Evolutionary conservation across 2,329 filamentous ascomycete genomes (phyloP).

Genomic region (Colletotrichum lindemuthianum): DNA sequence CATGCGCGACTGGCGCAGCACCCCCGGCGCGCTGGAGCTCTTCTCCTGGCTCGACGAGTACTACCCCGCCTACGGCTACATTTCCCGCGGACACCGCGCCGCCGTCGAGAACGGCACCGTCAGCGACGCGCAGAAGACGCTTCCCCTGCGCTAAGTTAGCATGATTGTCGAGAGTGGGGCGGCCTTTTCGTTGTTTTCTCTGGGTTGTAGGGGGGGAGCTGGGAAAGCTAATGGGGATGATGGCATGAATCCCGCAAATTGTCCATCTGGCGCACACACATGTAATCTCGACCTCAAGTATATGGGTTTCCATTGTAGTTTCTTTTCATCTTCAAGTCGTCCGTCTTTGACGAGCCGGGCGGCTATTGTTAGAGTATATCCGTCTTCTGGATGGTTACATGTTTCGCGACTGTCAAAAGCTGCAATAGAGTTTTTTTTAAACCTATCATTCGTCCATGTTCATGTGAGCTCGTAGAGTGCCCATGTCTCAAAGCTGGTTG

Average conservation of each 20-base stretch:
- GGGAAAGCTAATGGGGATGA: conserved; percentile 6
- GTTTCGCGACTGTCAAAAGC: conserved; percentile 12
- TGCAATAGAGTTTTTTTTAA: conserved; percentile 4
- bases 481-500: no score
- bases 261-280: no score
- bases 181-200: not conserved
- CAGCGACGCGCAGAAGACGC: conserved; percentile 60
- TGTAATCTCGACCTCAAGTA: no score
- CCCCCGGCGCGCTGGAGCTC: conserved; percentile 63
- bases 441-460: no score
- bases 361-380: conserved; percentile 13
- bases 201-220: not conserved
- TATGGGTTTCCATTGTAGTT: no score
- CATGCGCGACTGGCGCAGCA: conserved; percentile 75
- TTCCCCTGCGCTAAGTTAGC: conserved; percentile 19
- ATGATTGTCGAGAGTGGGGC: not conserved
- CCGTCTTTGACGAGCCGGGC: conserved; percentile 15
- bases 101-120: conserved; percentile 70
- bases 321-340: conserved; percentile 15
- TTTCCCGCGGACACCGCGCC: conserved; percentile 70
- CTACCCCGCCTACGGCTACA: conserved; percentile 70
- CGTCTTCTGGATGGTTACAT: not conserved
- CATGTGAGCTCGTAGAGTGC: no score
- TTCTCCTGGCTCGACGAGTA: conserved; percentile 73
- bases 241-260: conserved; percentile 12